These are phyloP conservation scores for Coemansia sp. DNA, from an alignment of 192 early-diverging fungal genomes.

Conservation along the genomic window DNA sequence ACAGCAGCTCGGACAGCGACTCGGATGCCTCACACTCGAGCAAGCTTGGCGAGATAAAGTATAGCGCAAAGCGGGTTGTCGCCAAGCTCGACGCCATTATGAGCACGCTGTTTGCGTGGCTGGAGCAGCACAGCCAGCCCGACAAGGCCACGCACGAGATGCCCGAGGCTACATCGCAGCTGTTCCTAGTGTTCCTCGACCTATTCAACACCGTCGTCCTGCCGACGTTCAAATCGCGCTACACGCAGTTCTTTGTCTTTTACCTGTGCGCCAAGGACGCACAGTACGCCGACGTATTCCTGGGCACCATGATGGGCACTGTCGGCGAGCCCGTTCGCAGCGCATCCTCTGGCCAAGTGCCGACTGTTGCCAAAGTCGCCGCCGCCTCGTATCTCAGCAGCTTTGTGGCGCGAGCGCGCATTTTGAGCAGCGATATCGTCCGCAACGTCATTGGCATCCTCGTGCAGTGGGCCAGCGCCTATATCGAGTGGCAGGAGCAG, in stretches of 20 bases:
- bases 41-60: slow-evolving; percentile 27
- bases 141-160: slow-evolving; percentile 22
- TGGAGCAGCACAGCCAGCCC: slow-evolving; percentile 40
- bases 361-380: slow-evolving; percentile 72
- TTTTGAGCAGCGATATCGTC: slow-evolving; percentile 66
- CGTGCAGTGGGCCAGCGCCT: slow-evolving; percentile 66
- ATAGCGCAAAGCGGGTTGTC: slow-evolving; percentile 59
- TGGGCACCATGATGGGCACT: slow-evolving; percentile 72
- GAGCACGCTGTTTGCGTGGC: slow-evolving; percentile 65
- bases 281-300: slow-evolving; percentile 76
- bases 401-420: slow-evolving; percentile 87
- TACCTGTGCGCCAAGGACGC: slow-evolving; percentile 71
- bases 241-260: slow-evolving; percentile 92
- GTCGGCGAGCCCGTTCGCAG: slow-evolving; percentile 45
- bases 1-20: slow-evolving; percentile 36
- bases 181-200: slow-evolving; percentile 71
- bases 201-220: slow-evolving; percentile 82
- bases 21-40: slow-evolving; percentile 21
- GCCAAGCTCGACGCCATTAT: slow-evolving; percentile 79
- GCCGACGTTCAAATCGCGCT: slow-evolving; percentile 86
- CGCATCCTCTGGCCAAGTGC: slow-evolving; percentile 56
- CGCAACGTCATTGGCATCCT: slow-evolving; percentile 70
- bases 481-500: slow-evolving; percentile 71
- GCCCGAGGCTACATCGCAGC: slow-evolving; percentile 48
- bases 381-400: slow-evolving; percentile 85